Base-by-base conservation (phyloP, 169 alveolate species). In the Eimeria nieschulzi region DNA sequence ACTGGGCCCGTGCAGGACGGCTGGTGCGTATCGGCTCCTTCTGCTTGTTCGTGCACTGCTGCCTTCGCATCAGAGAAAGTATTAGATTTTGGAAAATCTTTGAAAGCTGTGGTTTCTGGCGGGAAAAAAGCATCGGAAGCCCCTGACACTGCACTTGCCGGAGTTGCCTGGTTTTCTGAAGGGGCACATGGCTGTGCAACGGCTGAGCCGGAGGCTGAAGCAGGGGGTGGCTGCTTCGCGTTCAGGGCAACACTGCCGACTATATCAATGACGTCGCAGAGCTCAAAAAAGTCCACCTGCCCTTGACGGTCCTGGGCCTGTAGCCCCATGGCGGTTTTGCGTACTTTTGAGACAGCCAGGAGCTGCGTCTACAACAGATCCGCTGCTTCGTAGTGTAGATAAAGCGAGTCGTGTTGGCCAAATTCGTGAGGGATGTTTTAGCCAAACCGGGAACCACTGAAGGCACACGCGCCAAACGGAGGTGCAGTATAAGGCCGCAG, bases 231-330 rank as follows among this genome's bases (percentile, higher is more conserved):
- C 72, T 79, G 87, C 72, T 72, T 9, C 0, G 73, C 87, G 54
- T 79, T 79, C 12, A 79, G 87, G 73, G 73, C 87, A 13, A 79
- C 25, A 71, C 87, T 55, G 25, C 55, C 70, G 19, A 55, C 5
- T n/a, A 79, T n/a, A 19, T 79, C 87, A n/a, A 79, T 23, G 55
- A 21, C 87, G 13, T 79, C 87, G 19, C n/a, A 12, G 23, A 79
- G 54, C 53, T 79, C 87, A 8, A 54, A 39, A 26, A 55, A 79
- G 23, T 79, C 87, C 73, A 61, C 7, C 56, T 79, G 73, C 53
- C 21, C 13, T n/a, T 12, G 72, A 5, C 51, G 72, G 17, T 78
- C 86, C 23, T 23, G 87, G 56, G 72, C 56, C 72, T 21, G 59
- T 21, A 55, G 46, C 56, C 87, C 87, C 87, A 79, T 79, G 84